Base-by-base conservation (phyloP, 1,284 basidiomycete genomes). In the Sanghuangporus sanghuang region DNA sequence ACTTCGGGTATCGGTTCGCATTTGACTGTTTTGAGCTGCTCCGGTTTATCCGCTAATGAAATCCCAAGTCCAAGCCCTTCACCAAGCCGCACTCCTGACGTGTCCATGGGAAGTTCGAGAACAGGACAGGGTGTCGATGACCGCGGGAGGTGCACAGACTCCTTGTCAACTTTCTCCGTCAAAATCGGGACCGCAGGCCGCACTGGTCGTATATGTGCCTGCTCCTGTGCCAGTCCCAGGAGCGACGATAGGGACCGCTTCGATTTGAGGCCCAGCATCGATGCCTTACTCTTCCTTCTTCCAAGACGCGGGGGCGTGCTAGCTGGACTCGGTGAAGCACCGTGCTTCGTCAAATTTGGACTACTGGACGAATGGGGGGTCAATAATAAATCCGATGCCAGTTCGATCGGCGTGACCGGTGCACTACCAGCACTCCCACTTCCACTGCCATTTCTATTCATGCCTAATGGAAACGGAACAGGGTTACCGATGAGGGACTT, bases 221-320 rank as follows among this genome's bases (percentile, higher is more conserved):
- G 62, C 16, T 32, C 46, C 23, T 64, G 59, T 35, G 64, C 38
- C 11, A 56, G 48, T 21, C 64, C 64, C 35, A 65, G 39, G 6
- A 65, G 56, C 18, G 64, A 65, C n/a, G 64, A 65, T 8, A 65
- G 21, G n/a, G 64, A 65, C 16, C 64, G 44, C 48, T 65, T 65
- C 18, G 64, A 39, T 18, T 50, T 40, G 23, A 65, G 50, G n/a
- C 61, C 60, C 27, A 59, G 50, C 27, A 65, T 16, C 50, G 64
- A 65, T 14, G 50, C 61, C 56, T 65, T 65, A 42, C 60, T 65
- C 58, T 64, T 64, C 46, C 64, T 46, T 27, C 64, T 61, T 3
- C 44, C 35, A 36, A 60, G 40, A 21, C 57, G 44, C 35, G 55
- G n/a, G 0, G 57, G 57, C 21, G 62, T 57, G 16, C 27, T 7